These are phyloP conservation scores for Pilatotrama ljubarskyi DNA, from an alignment of 768 basidiomycete genomes.

Conservation along the genomic window DNA sequence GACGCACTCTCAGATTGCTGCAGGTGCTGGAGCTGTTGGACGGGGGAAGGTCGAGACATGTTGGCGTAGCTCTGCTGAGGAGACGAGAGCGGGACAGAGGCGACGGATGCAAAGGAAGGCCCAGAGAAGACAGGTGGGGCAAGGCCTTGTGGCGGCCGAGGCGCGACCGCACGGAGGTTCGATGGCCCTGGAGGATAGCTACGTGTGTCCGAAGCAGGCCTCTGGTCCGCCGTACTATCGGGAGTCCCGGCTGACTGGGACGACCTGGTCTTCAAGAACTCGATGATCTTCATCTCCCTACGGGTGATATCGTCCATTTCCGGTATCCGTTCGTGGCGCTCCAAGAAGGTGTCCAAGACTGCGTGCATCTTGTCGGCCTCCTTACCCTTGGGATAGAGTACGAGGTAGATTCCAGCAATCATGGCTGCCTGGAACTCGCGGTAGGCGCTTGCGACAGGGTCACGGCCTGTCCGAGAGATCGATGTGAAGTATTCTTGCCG, in stretches of 20 bases:
- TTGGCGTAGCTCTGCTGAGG: slow-evolving; percentile 4
- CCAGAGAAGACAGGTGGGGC: slow-evolving; percentile 13
- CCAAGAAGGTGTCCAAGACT: slow-evolving; percentile 77
- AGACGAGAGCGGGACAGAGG: slow-evolving; percentile 21
- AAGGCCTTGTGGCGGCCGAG: slow-evolving; percentile 21
- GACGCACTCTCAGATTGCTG: slow-evolving; percentile 55
- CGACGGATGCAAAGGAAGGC: slow-evolving; percentile 24
- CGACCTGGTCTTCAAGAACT: slow-evolving; percentile 73
- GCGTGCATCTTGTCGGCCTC: slow-evolving; percentile 72
- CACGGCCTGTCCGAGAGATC: slow-evolving; percentile 61
- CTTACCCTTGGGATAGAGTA: slow-evolving; percentile 72
- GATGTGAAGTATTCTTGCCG: slow-evolving; percentile 66
- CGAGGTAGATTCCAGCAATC: slow-evolving; percentile 86
- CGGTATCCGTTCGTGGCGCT: slow-evolving; percentile 55
- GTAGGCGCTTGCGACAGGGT: slow-evolving; percentile 78
- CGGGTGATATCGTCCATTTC: slow-evolving; percentile 84
- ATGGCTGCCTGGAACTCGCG: slow-evolving; percentile 88
- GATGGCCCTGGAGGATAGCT: slow-evolving; percentile 8
- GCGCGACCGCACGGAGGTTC: slow-evolving; percentile 2
- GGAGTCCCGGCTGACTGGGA: slow-evolving; percentile 46
- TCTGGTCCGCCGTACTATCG: slow-evolving; percentile 20
- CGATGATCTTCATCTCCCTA: slow-evolving; percentile 81
- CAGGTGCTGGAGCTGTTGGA: slow-evolving; percentile 61
- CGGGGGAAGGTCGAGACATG: slow-evolving; percentile 25
- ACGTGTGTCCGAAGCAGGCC: slow-evolving; percentile 5